Base-by-base conservation (phyloP, 1,284 basidiomycete genomes). In the Mycena citricolor region DNA sequence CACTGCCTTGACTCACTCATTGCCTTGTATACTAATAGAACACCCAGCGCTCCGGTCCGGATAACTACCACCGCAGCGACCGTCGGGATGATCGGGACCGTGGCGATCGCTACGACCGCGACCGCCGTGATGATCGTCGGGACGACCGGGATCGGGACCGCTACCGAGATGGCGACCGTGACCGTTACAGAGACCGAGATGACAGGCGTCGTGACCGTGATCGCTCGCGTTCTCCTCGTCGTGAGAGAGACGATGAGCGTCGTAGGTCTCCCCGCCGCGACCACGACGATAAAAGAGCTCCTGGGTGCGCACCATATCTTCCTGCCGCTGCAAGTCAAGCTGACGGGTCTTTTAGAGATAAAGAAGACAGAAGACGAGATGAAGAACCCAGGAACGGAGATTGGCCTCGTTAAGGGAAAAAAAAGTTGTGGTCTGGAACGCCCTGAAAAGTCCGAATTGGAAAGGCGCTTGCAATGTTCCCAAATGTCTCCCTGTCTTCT, bases 231-330 rank as follows among this genome's bases (percentile, higher is more conserved):
- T n/a, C n/a, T n/a, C n/a, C n/a, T n/a, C n/a, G n/a, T n/a, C n/a
- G n/a, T n/a, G n/a, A n/a, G n/a, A n/a, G n/a, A n/a, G n/a, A n/a
- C n/a, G n/a, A n/a, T n/a, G 86, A 87, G 54, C 80, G 87, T 51
- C 90, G 87, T 44, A 76, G 74, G 60, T 90, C 88, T 32, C 81
- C 79, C 50, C 77, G 77, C 63, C 74, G 76, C 61, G 77, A 80
- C 55, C 79, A 77, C 47, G 71, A 74, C n/a, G 86, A 88, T 66
- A 81, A 72, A 76, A 83, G 81, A 75, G 77, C 83, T 81, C 79
- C 81, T 83, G 85, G 84, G 81, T 86, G 85, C 79, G 85, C 87
- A n/a, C n/a, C n/a, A n/a, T n/a, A n/a, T n/a, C n/a, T n/a, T n/a
- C n/a, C n/a, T n/a, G n/a, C n/a, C n/a, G n/a, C n/a, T n/a, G n/a